Evolutionary conservation across 352 stramenopile genomes (phyloP), one percentile per base, ranked within the genome.

Genomic region (Achlya hypogyna): DNA sequence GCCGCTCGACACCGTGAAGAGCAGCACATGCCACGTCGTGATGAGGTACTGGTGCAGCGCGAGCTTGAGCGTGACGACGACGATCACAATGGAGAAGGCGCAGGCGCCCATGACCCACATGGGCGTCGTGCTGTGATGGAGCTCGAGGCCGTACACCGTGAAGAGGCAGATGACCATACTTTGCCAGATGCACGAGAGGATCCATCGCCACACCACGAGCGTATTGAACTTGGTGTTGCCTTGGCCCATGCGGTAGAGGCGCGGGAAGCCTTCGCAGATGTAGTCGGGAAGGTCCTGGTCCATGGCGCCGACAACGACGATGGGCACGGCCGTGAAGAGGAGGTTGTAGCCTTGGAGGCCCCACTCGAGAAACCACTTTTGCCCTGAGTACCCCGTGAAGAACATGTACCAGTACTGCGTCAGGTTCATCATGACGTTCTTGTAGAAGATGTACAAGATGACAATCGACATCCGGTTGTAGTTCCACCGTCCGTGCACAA

Each of bases 51-150:
- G 83, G 51, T 91, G 82, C 51, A 93, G 68, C 60, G 84, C 86
- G 2, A 97, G 83, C 79, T 99, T 99, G 62, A 97, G 76, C 34
- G 93, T 97, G 51, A 98, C 87, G n/a, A 98, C 80, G 43, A 98
- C 81, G 49, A 99, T 78, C 32, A 98, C 81, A 66, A 93, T 89
- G 18, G 91, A 96, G 75, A 98, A 98, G 43, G 95, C 88, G 3
- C 86, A 91, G 43, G 87, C 96, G 43, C 96, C 96, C 63, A 98
- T 95, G 31, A 96, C 87, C 76, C 95, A 96, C 77, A 98, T 88
- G 52, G 88, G 96, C 8, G 87, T 84, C 45, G 91, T 96, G 27
- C 82, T 79, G 2, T 85, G 78, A 4, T 82, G 78, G 52, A 93
- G 73, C 60, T 95, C 86, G 74, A 93, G 88, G 38, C 83, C 85